Percentiles rank a stretch among this genome's conserved stretches.
Conservation (phyloP, 495 filamentous ascomycete genomes). For the Annulohypoxylon maeteangense region DNA sequence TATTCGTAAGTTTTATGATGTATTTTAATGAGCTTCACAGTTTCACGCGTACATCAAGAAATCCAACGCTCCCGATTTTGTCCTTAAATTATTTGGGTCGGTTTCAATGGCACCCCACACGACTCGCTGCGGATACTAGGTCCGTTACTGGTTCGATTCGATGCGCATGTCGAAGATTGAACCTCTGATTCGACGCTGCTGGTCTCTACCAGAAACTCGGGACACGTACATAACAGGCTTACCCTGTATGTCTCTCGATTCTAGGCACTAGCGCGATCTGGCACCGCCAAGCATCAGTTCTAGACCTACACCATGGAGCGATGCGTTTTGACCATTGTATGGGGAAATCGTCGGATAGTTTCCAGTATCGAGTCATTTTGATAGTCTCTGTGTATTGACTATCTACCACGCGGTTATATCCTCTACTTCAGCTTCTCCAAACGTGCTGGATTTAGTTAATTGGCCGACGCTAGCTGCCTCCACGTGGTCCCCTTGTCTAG, state of each 20-base stretch:
- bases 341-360: not conserved
- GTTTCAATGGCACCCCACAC: constrained; percentile 15
- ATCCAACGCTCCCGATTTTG: constrained; percentile 10
- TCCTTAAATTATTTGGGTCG: constrained; percentile 13
- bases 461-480: constrained; percentile 58
- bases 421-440: constrained; percentile 94
- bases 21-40: not conserved
- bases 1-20: not conserved
- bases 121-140: constrained; percentile 11
- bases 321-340: constrained; percentile 4
- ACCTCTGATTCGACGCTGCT: constrained; percentile 17
- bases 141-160: not conserved
- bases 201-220: constrained; percentile 24
- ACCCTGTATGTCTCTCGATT: constrained; percentile 31
- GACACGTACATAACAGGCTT: constrained; percentile 11
- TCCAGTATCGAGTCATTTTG: not conserved
- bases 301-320: not conserved
- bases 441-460: constrained; percentile 82
- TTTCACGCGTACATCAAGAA: not conserved
- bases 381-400: constrained; percentile 13
- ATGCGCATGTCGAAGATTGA: constrained; percentile 6
- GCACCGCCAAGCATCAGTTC: constrained; percentile 9
- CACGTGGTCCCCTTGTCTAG: constrained; percentile 60
- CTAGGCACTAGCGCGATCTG: constrained; percentile 9
- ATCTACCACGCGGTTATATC: constrained; percentile 95